Base-by-base conservation (phyloP, 1,284 basidiomycete genomes). In the Rhodotorula sp. region DNA sequence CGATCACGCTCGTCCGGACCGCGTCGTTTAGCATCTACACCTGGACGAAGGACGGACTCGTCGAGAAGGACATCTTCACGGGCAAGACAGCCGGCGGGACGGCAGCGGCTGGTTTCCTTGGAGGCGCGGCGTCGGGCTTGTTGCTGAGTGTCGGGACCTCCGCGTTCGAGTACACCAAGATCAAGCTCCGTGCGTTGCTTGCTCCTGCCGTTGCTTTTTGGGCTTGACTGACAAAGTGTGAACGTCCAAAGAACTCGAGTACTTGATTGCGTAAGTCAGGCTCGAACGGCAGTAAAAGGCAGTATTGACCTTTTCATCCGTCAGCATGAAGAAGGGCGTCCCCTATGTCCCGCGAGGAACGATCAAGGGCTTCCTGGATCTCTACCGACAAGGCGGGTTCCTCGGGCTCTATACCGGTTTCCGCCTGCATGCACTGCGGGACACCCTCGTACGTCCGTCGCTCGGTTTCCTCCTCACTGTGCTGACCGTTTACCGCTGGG, bases 1-100 rank as follows among this genome's bases (percentile, higher is more conserved):
- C 96, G 12, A 98, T 99, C 78, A 95, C 93, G 10, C 94, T 96
- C 80, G 95, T 98, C 79, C 91, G 95, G n/a, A 83, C 82, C 86
- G 84, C 86, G 85, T 91, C 80, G 45, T 77, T 72, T 64, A 64
- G 64, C 34, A 76, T 68, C 59, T 77, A 74, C 62, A 60, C 77
- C 90, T 90, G 63, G 41, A 61, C 69, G 9, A 68, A 71, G 45
- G 68, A 68, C 34, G 46, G 34, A 34, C n/a, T 74, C 7, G 25
- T 56, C 16, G 34, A n/a, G 27, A 14, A 58, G 25, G 25, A n/a
- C 14, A 34, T 25, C n/a, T 42, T 76, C 41, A 42, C 23, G 2
- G 52, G 53, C 3, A 46, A 64, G 12, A 44, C 66, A 49, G 45
- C 60, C 3, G 19, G 17, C 7, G 34, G 45, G 27, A 61, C 71